phyloP scores from a whole-genome alignment of 345 rosid species.

The Bruguiera parviflora region DNA sequence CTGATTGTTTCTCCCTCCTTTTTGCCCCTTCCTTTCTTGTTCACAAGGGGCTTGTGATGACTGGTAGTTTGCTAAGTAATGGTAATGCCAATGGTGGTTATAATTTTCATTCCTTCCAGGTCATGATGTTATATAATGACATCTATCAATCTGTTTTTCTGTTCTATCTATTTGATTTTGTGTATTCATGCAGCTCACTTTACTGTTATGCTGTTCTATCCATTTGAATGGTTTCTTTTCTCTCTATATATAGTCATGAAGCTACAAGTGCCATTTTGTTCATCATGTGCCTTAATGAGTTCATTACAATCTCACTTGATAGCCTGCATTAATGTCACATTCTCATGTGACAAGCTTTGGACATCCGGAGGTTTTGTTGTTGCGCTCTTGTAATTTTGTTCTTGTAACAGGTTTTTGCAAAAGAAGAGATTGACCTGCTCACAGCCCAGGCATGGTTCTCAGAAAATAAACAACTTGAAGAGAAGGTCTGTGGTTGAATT shows the following conservation, averaged over 20 bases:
- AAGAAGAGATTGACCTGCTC: constrained; percentile 67
- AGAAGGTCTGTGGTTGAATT: constrained; percentile 52
- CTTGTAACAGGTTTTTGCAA: constrained; percentile 53
- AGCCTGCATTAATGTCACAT: neutral
- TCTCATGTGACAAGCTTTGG: neutral
- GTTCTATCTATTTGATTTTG: neutral
- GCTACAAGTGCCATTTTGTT: no score
- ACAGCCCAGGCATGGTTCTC: constrained; percentile 89
- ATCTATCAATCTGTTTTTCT: neutral
- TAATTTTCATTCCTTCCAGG: neutral
- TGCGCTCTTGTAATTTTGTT: neutral
- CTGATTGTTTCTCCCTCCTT: no score
- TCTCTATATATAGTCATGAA: no score
- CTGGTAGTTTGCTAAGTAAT: neutral
- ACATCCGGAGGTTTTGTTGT: neutral
- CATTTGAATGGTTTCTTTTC: no score
- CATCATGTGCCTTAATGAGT: no score
- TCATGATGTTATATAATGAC: neutral
- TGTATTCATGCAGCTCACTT: neutral
- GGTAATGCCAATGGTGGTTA: neutral
- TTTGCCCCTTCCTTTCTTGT: no score
- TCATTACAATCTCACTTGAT: no score
- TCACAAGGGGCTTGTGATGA: neutral
- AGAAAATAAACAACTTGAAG: constrained; percentile 58
- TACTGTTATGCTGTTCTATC: no score